Evolutionary conservation across 1,284 basidiomycete genomes (phyloP), one percentile per base, ranked within the genome.

Genomic region (Microbotryum lychnidis-dioicae): DNA sequence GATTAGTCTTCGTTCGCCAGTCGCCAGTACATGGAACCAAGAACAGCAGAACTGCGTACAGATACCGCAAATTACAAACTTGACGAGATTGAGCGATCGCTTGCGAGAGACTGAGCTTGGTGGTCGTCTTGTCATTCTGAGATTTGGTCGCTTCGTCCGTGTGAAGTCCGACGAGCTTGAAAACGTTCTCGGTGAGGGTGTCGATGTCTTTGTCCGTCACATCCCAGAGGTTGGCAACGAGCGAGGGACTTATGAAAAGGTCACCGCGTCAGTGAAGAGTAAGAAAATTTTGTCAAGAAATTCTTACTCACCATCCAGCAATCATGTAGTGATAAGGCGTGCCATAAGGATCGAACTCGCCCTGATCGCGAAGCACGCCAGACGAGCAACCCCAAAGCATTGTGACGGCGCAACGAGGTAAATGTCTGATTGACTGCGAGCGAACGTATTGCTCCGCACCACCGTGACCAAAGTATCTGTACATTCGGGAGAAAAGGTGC

Each of bases 361-460:
- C 94, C 82, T 91, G 89, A 58, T 93, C 88, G 58, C 82, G 82
- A 64, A 99, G 76, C 4, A 83, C 77, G 20, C 93, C 96, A 0
- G 91, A 96, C 0, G 94, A 98, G 79, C 94, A 99, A 0, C 96
- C 94, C 94, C 93, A 99, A 9, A 99, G 82, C 91, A 99, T 96
- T 0, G 90, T 87, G 12, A 87, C 87, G 1, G 94, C 92, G 73
- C 94, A 98, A 21, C 81, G 80, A 4, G 82, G 80, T 25, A 98
- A 80, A 65, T 87, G 82, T 21, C 89, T 82, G 58, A 97, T 82
- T 69, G 87, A 87, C 73, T 87, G 85, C 2, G 89, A 88, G 6
- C 89, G 85, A 14, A 91, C 82, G 72, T 94, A 99, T 72, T 97
- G 91, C 74, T 97, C 93, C 1, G 84, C 94, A 12, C 94, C 93